A percentile compares a stretch with the other conserved stretches of the same genome.
Conservation (phyloP, 108 stramenopile species). For the Parietichytrium sp. region DNA sequence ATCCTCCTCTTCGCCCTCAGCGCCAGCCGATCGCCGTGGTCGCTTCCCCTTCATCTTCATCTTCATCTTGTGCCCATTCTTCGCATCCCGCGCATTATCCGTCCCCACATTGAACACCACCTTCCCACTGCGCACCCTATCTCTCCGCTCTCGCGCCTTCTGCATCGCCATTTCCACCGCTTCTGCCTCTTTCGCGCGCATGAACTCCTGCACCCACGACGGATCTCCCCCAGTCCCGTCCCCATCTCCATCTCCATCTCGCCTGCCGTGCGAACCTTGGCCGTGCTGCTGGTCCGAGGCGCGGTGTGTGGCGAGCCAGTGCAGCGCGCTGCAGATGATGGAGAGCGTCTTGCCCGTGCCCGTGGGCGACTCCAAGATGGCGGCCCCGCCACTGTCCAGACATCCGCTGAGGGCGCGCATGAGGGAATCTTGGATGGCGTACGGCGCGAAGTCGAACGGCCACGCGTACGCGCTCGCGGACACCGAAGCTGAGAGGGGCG, state of each 20-base stretch:
- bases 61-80: no score
- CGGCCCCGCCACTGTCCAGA: slow-evolving; percentile 48
- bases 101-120: no score
- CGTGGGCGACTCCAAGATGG: slow-evolving; percentile 62
- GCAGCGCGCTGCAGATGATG: slow-evolving; percentile 57
- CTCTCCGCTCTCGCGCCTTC: background rate
- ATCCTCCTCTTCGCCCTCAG: no score
- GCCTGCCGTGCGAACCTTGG: slow-evolving; percentile 34
- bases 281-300: slow-evolving; percentile 34
- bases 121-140: no score
- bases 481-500: no score
- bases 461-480: no score
- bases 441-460: slow-evolving; percentile 58
- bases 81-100: no score
- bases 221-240: background rate
- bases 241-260: background rate
- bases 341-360: slow-evolving; percentile 61
- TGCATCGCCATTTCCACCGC: background rate
- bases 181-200: background rate
- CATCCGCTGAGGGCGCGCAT: slow-evolving; percentile 47
- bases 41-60: no score
- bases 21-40: no score
- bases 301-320: slow-evolving; percentile 52
- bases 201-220: background rate
- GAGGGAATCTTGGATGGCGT: slow-evolving; percentile 53